Evolutionary conservation across 768 basidiomycete genomes (phyloP), one percentile per base, ranked within the genome.

Genomic region (Lactarius pseudohatsudake): DNA sequence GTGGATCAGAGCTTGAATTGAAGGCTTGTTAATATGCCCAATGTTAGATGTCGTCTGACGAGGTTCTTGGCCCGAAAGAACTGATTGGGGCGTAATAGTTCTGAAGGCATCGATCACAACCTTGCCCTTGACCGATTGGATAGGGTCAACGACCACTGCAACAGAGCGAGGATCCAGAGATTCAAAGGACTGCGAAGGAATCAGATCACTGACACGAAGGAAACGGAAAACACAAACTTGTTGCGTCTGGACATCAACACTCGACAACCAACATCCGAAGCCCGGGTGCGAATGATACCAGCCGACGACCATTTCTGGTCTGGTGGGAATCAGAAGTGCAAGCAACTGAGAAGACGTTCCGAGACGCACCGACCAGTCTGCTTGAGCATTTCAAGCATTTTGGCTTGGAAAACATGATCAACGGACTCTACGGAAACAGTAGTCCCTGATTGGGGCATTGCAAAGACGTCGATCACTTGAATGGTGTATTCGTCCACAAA

Each of bases 241-340:
- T 74, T 99, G 97, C 4, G 97, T 99, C 78, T 98, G 97, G 75
- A 98, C 95, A 79, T 99, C 97, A 26, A 98, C 96, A 72, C 94
- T 95, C 56, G 96, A 98, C 47, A 99, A 81, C 97, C 97, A 99
- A 77, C 97, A 99, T 5, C 97, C 97, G 78, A 98, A 99, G 43
- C 97, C 97, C 63, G 97, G 97, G 81, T 99, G 97, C 45, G 97
- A 98, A 78, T 99, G 97, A 75, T 99, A 99, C 97, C 97, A 99
- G 4, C 97, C 97, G 1, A 99, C 97, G 6, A 98, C 97, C 88
- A 90, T 92, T 81, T 98, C 97, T 38, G 96, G 92, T 72, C 96
- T 89, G 65, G 18, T 36, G 7, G 18, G 15, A 60, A 55, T 61
- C 61, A 61, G 54, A 61, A 34, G 28, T n/a, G 32, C 59, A 32